Evolutionary conservation across 768 basidiomycete genomes (phyloP).

Genomic region (Lactifluus pinguis): DNA sequence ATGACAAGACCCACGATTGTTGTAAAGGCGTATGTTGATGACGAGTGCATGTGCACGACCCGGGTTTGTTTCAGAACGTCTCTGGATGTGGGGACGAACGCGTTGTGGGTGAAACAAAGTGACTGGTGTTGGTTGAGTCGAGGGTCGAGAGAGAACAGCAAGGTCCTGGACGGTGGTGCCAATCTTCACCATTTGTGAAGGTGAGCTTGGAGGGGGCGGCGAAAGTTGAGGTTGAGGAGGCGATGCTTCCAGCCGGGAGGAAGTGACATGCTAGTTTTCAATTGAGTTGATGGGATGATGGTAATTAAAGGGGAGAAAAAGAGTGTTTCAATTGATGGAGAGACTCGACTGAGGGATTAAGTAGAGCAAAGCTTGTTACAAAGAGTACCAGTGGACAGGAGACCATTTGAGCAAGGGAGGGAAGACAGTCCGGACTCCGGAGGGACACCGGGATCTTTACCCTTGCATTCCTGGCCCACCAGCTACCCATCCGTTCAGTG

Average conservation of each 20-base stretch:
- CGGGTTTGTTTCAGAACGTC: conserved; percentile 54
- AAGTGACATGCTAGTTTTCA: conserved; percentile 21
- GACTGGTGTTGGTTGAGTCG: conserved; percentile 61
- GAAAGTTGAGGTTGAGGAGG: conserved; percentile 49
- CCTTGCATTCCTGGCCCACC: no score
- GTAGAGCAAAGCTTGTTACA: background rate
- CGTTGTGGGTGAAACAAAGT: conserved; percentile 95
- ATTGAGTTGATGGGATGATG: background rate
- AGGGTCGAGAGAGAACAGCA: conserved; percentile 78
- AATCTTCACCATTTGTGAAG: conserved; percentile 70
- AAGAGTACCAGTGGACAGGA: conserved; percentile 17
- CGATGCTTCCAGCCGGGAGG: conserved; percentile 37
- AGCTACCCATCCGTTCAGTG: no score
- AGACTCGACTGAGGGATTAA: conserved; percentile 20
- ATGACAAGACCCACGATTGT: no score
- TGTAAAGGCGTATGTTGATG: conserved; percentile 48
- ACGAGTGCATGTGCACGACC: conserved; percentile 79
- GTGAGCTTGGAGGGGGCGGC: conserved; percentile 56
- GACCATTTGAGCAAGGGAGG: no score
- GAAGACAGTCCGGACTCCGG: no score
- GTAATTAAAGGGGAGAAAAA: background rate
- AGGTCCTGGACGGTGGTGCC: conserved; percentile 61
- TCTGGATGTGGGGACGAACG: conserved; percentile 82
- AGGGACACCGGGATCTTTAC: no score
- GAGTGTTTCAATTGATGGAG: conserved; percentile 16